Conservation (phyloP, 2,329 filamentous ascomycete species). For the Paracoccidioides lutzii region DNA sequence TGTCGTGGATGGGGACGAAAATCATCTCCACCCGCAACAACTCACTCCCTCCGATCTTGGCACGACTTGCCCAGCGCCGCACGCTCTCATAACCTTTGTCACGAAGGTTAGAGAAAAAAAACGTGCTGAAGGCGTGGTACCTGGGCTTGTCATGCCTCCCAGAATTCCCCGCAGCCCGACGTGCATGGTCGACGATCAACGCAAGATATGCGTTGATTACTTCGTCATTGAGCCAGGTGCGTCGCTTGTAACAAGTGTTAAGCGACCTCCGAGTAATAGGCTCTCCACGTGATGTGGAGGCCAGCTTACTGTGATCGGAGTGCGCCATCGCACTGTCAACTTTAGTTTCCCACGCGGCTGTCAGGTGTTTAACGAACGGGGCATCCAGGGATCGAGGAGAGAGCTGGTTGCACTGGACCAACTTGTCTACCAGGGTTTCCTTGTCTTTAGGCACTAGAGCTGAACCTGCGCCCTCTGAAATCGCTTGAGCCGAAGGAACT, state of each 20-base stretch:
- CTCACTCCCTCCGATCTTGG: slow-evolving; percentile 34
- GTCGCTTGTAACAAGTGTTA: slow-evolving; percentile 22
- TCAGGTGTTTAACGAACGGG: slow-evolving; percentile 24
- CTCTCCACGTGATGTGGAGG: slow-evolving; percentile 23
- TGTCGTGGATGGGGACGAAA: slow-evolving; percentile 36
- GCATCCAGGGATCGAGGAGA: slow-evolving; percentile 13
- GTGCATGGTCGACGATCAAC: slow-evolving; percentile 29
- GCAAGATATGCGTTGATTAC: slow-evolving; percentile 35
- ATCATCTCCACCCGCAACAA: slow-evolving; percentile 35
- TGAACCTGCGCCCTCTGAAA: slow-evolving; percentile 1
- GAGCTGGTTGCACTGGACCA: neutral
- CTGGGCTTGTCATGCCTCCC: slow-evolving; percentile 23
- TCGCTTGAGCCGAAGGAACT: neutral
- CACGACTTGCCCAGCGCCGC: slow-evolving; percentile 32
- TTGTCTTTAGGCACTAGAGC: slow-evolving; percentile 2
- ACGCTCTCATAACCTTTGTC: slow-evolving; percentile 30
- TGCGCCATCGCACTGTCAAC: slow-evolving; percentile 20
- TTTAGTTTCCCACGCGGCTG: slow-evolving; percentile 24
- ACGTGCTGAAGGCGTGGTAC: slow-evolving; percentile 33
- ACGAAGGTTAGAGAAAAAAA: slow-evolving; percentile 32
- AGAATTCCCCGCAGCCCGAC: slow-evolving; percentile 21
- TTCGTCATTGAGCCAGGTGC: slow-evolving; percentile 35
- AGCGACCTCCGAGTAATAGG: slow-evolving; percentile 25
- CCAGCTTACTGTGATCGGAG: slow-evolving; percentile 17
- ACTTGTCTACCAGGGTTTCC: neutral